phyloP scores from a whole-genome alignment of 306 rosid species.

The Lablab purpureus region DNA sequence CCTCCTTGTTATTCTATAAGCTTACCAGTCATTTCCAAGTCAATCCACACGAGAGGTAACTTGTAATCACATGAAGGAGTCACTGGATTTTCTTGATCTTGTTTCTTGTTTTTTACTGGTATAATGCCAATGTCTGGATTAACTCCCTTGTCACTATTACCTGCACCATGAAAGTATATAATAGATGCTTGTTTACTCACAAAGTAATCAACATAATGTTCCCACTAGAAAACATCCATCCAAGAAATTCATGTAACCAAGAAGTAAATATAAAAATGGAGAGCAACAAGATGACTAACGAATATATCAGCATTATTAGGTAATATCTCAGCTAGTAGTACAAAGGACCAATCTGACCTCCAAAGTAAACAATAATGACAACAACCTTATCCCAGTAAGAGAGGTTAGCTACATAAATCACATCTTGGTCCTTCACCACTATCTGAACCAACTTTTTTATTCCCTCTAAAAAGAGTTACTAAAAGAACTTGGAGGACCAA shows the following conservation, averaged over 20 bases:
- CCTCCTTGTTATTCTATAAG: conserved; percentile 8
- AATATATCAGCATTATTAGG: conserved; percentile 20
- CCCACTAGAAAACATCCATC: conserved; percentile 19
- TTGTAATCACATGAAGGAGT: conserved; percentile 58
- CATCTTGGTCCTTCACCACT: no score
- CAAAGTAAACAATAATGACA: no score
- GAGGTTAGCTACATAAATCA: no score
- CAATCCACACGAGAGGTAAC: conserved; percentile 96
- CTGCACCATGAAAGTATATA: conserved; percentile 58
- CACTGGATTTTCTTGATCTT: conserved; percentile 37
- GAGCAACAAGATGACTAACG: conserved; percentile 4
- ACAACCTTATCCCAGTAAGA: no score
- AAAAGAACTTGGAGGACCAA: no score
- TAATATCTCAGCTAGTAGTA: not conserved
- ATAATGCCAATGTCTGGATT: conserved; percentile 40
- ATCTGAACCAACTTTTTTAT: no score
- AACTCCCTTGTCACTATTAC: conserved; percentile 52
- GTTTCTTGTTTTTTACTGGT: conserved; percentile 42
- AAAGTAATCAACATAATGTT: conserved; percentile 19
- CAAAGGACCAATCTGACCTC: no score
- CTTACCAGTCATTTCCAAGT: conserved; percentile 99
- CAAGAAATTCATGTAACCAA: conserved; percentile 14
- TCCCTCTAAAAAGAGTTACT: no score
- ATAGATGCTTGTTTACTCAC: conserved; percentile 28
- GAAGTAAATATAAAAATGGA: conserved; percentile 14